These are phyloP conservation scores for Firmiana major DNA, from an alignment of 345 rosid genomes.

Conservation along the genomic window DNA sequence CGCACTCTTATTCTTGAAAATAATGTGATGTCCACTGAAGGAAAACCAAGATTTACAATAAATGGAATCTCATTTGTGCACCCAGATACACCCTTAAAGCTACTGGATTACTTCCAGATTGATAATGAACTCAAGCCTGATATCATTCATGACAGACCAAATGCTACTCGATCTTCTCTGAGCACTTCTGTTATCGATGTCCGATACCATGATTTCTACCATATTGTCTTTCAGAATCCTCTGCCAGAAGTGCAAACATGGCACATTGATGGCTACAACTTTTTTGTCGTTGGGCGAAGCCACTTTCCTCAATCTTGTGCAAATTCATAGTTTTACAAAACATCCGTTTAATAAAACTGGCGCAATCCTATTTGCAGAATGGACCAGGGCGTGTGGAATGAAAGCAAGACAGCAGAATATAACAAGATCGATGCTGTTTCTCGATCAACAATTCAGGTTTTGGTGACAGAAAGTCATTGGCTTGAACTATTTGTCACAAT, in stretches of 20 bases:
- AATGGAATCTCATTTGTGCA: slow-evolving; percentile 39
- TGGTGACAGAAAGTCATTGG: background rate
- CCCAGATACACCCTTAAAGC: slow-evolving; percentile 38
- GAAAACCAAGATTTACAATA: slow-evolving; percentile 29
- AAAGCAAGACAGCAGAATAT: slow-evolving; percentile 17
- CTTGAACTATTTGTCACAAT: background rate
- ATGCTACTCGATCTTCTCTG: background rate
- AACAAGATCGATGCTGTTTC: slow-evolving; percentile 33
- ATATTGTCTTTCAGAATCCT: slow-evolving; percentile 40
- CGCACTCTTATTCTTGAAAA: slow-evolving; percentile 35
- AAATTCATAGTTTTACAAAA: background rate
- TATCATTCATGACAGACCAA: slow-evolving; percentile 23
- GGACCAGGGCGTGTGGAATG: slow-evolving; percentile 30
- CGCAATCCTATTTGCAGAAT: slow-evolving; percentile 21
- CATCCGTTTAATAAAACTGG: background rate
- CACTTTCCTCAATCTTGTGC: background rate
- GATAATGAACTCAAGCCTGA: slow-evolving; percentile 8
- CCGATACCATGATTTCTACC: slow-evolving; percentile 30
- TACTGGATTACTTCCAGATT: slow-evolving; percentile 33
- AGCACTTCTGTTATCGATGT: slow-evolving; percentile 31
- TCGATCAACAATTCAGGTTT: slow-evolving; percentile 38
- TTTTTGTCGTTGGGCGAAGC: slow-evolving; percentile 43
- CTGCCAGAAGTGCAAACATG: slow-evolving; percentile 33
- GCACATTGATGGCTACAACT: slow-evolving; percentile 52
- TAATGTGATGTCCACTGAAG: slow-evolving; percentile 14